Evolutionary conservation across 352 stramenopile species (phyloP), one percentile per base, ranked within the genome.

Genomic region (Phytophthora idaei): DNA sequence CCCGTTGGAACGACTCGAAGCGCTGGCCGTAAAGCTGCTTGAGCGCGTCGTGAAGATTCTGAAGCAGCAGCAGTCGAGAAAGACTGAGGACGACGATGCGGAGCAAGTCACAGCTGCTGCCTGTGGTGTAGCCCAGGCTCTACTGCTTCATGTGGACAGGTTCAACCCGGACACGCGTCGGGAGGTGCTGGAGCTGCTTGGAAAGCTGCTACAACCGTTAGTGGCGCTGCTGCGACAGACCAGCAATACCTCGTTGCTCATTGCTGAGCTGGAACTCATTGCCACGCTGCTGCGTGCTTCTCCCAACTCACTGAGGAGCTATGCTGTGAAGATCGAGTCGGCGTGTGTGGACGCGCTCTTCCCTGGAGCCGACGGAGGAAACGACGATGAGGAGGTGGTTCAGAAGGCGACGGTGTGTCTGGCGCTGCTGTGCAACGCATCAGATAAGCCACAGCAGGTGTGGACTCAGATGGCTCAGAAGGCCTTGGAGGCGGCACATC

Each of bases 381-480:
- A 73, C 17, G 25, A 66, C 1, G 41, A 72, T 31, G 57, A 77
- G 1, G 31, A 61, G 9, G 61, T 69, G 7, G 54, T 58, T 27
- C 44, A 63, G 17, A 62, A 59, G 2, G 77, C 77, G 5, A 61
- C 65, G 6, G 54, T 71, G 54, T 93, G 85, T 60, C 59, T 93
- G 7, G 77, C 73, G 0, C 27, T 75, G 55, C 63, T 90, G 45
- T 72, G 79, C 29, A 89, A 87, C 39, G 82, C 81, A 4, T 93
- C 79, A 4, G 83, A 91, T 47, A 87, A 90, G 45, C 74, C 81
- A 3, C 80, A 78, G 36, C 64, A 76, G 36, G 50, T 79, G 60
- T 94, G 86, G 86, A 90, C 77, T 66, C 77, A 90, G 31, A 80
- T 90, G 65, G 67, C 78, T 12, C 77, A 89, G 47, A 88, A 86